Percentiles rank a stretch among this genome's conserved stretches.
Conservation (phyloP, 1,284 basidiomycete genomes). For the Wallemia mellicola region DNA sequence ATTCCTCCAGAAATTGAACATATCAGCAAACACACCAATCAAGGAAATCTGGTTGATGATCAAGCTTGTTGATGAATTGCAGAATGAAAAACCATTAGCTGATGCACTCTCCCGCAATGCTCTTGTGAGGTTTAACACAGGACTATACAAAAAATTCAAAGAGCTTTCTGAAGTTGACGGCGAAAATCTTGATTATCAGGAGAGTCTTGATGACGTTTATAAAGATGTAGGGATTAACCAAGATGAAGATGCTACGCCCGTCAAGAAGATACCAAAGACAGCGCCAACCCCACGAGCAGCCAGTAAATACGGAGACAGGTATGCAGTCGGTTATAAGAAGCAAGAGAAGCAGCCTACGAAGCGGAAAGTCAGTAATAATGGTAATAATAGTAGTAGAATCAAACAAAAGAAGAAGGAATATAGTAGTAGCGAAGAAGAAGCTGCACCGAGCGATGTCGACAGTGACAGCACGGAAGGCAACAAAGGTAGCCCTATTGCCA, state of each 20-base stretch:
- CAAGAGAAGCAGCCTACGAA: background rate
- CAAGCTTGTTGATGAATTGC: conserved; percentile 28
- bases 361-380: background rate
- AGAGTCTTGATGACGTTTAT: conserved; percentile 2
- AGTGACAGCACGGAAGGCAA: background rate
- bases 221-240: background rate
- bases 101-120: conserved; percentile 40
- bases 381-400: background rate
- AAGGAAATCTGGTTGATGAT: conserved; percentile 30
- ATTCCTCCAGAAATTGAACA: conserved; percentile 41
- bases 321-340: background rate
- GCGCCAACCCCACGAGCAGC: background rate
- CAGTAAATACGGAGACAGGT: background rate
- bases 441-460: background rate
- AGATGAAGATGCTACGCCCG: background rate
- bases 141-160: conserved; percentile 27
- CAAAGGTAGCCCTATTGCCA: background rate
- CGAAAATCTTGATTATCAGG: conserved; percentile 21
- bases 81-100: conserved; percentile 32
- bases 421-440: background rate
- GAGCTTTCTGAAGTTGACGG: conserved; percentile 30
- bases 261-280: background rate
- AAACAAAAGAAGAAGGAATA: background rate
- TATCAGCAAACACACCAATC: conserved; percentile 35
- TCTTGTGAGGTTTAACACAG: conserved; percentile 31